Conservation (phyloP, 495 filamentous ascomycete genomes). For the Glarea lozoyensis region DNA sequence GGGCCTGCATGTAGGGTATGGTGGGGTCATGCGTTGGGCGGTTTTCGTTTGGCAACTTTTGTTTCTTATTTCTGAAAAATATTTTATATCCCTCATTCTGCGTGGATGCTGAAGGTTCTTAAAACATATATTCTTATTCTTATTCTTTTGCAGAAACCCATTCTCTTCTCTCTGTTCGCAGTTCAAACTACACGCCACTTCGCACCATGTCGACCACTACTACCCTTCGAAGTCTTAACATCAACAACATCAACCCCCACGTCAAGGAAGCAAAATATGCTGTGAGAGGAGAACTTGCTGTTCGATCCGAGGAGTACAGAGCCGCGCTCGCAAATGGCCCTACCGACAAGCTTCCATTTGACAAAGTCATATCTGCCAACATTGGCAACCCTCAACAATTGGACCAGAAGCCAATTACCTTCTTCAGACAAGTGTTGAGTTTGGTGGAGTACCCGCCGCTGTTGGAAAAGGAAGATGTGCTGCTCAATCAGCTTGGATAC, state of each 20-base stretch:
- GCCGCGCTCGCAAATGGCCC: constrained; percentile 44
- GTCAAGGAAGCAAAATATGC: constrained; percentile 85
- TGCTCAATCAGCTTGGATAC: constrained; percentile 65
- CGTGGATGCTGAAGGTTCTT: too few species aligned
- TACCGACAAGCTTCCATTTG: constrained; percentile 73
- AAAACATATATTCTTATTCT: constrained; percentile 5
- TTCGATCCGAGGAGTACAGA: constrained; percentile 82
- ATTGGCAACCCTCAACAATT: constrained; percentile 99
- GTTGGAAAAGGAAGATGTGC: constrained; percentile 65
- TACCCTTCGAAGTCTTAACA: constrained; percentile 52
- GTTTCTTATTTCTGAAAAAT: constrained; percentile 6
- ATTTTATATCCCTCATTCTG: constrained; percentile 19
- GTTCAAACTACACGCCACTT: constrained; percentile 5
- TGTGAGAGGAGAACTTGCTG: constrained; percentile 89
- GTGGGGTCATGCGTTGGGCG: constrained; percentile 17
- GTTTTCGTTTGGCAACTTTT: constrained; percentile 6
- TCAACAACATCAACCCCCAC: constrained; percentile 87
- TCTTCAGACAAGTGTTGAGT: constrained; percentile 96
- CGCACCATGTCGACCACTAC: constrained; percentile 51
- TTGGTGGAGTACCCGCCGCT: constrained; percentile 83
- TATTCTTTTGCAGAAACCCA: constrained; percentile 11
- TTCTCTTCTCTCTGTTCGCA: not conserved
- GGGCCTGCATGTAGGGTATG: constrained; percentile 3
- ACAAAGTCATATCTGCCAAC: constrained; percentile 88
- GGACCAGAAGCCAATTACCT: constrained; percentile 97